Evolutionary conservation across 805 yeast genomes (phyloP), one percentile per base, ranked within the genome.

Genomic region (Ogataea neopini): DNA sequence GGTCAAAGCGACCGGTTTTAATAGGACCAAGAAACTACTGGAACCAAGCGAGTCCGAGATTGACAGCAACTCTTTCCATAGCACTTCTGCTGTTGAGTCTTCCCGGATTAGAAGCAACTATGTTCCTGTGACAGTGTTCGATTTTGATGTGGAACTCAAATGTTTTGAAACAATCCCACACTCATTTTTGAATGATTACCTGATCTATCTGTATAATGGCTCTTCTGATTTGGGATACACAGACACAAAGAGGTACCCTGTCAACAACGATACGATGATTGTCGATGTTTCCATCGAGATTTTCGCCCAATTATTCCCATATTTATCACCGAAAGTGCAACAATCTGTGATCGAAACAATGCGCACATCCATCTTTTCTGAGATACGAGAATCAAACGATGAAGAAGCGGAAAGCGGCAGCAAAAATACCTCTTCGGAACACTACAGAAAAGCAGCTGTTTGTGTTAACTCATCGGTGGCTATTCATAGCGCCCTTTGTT

Each of bases 331-430:
- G 4, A 87, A 88, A 51, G 86, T 94, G 44, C 97, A 92, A 59
- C 83, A 85, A 48, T 89, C 97, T 1, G 73, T 94, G n/a, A 66
- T 94, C 17, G 97, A 92, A 58, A 87, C 83, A 45, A 66, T 94
- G 51, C 76, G 90, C 53, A 71, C 84, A 3, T 72, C 76, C 14
- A 51, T 84, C 30, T 69, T 77, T 40, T 71, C 54, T 13, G 79
- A 23, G 67, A 74, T 25, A 57, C 68, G 53, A 37, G 62, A 52
- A 43, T 43, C 52, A 33, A 47, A 45, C 35, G 52, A 53, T n/a
- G 36, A 34, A 6, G 50, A 45, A 5, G 47, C 49, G 6, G 52
- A 45, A 3, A 52, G 49, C 8, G 45, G 45, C 19, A 51, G 32
- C 3, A 32, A 48, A 8, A 4, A 13, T 4, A 39, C 22, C 9